Evolutionary conservation across 1,284 basidiomycete species (phyloP).

Genomic region (Fomitiporia mediterranea): DNA sequence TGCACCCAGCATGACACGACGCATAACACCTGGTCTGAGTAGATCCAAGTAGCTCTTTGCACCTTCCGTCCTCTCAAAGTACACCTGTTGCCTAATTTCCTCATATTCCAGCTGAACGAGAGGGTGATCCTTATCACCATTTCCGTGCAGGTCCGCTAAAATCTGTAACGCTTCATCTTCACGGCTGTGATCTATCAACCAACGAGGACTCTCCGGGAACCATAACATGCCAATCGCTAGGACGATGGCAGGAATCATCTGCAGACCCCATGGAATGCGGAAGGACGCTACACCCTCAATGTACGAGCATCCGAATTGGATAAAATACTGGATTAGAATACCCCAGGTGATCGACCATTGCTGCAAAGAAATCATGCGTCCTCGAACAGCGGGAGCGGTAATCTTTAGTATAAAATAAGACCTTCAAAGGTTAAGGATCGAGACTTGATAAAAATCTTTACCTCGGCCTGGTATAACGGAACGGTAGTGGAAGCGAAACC

Average conservation of each 20-base stretch:
- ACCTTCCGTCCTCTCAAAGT: constrained; percentile 65
- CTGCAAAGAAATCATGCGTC: constrained; percentile 70
- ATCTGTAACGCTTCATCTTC: constrained; percentile 72
- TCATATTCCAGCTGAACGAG: constrained; percentile 75
- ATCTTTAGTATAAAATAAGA: too few species aligned
- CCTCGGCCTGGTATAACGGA: constrained; percentile 71
- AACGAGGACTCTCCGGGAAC: constrained; percentile 55
- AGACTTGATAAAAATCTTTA: too few species aligned
- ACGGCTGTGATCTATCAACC: constrained; percentile 57
- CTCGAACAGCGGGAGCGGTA: constrained; percentile 63
- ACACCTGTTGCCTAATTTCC: constrained; percentile 75
- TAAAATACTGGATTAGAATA: constrained; percentile 70
- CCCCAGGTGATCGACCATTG: constrained; percentile 79
- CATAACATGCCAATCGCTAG: constrained; percentile 63
- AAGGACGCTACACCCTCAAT: constrained; percentile 66
- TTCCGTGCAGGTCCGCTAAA: constrained; percentile 75
- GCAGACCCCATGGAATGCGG: constrained; percentile 76
- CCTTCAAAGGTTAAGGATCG: too few species aligned
- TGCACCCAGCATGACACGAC: constrained; percentile 55
- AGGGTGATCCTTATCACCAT: constrained; percentile 56
- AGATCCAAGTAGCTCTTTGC: constrained; percentile 69
- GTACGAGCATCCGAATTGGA: constrained; percentile 71
- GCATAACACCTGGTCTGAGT: constrained; percentile 51
- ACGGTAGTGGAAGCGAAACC: constrained; percentile 57
- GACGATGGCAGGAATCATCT: constrained; percentile 70